phyloP scores from a whole-genome alignment of 2,329 filamentous ascomycete genomes.

The Diaporthe sp. region DNA sequence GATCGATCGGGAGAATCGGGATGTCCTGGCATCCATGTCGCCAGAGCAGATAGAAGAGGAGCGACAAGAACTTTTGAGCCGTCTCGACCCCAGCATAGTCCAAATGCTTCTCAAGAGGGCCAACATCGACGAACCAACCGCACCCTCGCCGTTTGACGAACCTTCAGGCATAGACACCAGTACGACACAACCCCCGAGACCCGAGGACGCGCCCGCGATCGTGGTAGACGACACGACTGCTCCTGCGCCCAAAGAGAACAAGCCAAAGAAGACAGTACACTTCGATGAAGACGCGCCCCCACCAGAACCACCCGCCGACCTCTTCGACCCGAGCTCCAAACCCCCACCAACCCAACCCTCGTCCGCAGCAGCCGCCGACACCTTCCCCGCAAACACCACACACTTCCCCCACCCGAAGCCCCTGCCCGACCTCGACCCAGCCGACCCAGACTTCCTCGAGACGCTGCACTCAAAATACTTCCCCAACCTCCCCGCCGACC shows the following conservation, averaged over 20 bases:
- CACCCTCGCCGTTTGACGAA: slow-evolving; percentile 55
- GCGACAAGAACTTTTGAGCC: slow-evolving; percentile 81
- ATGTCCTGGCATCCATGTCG: slow-evolving; percentile 81
- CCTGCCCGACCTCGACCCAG: slow-evolving; percentile 81
- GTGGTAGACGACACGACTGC: slow-evolving; percentile 47
- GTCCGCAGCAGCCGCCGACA: slow-evolving; percentile 40
- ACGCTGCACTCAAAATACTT: slow-evolving; percentile 95
- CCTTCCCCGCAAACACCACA: slow-evolving; percentile 52
- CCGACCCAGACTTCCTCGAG: slow-evolving; percentile 83
- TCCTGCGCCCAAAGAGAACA: slow-evolving; percentile 37
- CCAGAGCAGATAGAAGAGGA: slow-evolving; percentile 83
- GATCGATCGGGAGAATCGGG: slow-evolving; percentile 87
- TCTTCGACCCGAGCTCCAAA: slow-evolving; percentile 45
- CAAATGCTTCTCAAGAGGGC: slow-evolving; percentile 81
- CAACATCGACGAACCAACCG: slow-evolving; percentile 74
- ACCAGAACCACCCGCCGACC: slow-evolving; percentile 51
- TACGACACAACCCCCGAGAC: slow-evolving; percentile 23
- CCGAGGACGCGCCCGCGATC: slow-evolving; percentile 44
- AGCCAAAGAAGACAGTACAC: slow-evolving; percentile 45
- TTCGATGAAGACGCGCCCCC: slow-evolving; percentile 57
- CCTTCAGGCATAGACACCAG: slow-evolving; percentile 5
- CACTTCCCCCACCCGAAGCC: slow-evolving; percentile 71
- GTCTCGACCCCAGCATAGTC: slow-evolving; percentile 79
- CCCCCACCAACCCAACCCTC: slow-evolving; percentile 7
- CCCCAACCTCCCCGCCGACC: slow-evolving; percentile 84